Conservation (phyloP, 1,284 basidiomycete genomes). For the Tylopilus sp. region DNA sequence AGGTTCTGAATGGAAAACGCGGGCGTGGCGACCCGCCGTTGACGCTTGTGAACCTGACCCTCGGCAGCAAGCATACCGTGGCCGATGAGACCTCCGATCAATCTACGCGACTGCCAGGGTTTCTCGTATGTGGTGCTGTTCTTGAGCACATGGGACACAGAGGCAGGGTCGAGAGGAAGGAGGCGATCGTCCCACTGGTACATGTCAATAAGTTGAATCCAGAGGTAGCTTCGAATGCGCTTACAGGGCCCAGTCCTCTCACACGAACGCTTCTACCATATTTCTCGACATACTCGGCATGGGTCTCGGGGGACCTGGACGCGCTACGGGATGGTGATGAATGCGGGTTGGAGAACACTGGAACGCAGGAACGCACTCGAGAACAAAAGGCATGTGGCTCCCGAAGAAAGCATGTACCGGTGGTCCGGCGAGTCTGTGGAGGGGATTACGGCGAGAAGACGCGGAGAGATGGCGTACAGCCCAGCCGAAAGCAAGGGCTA, state of each 20-base stretch:
- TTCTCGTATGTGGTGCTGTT: conserved; percentile 69
- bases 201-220: conserved; percentile 7
- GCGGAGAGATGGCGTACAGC: conserved; percentile 35
- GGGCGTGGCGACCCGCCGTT: conserved; percentile 68
- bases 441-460: conserved; percentile 45
- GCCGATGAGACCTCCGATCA: conserved; percentile 72
- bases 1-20: conserved; percentile 75
- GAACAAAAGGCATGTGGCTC: conserved; percentile 50
- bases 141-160: conserved; percentile 65
- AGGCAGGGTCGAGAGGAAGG: conserved; percentile 69
- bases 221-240: conserved; percentile 23
- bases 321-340: conserved; percentile 41
- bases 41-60: conserved; percentile 66
- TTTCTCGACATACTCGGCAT: conserved; percentile 48
- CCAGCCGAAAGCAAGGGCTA: conserved; percentile 23
- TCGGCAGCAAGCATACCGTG: conserved; percentile 74
- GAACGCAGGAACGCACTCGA: conserved; percentile 45
- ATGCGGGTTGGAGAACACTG: neutral
- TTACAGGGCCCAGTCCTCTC: conserved; percentile 59
- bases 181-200: conserved; percentile 70
- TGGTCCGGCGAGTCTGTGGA: conserved; percentile 56
- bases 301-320: conserved; percentile 46
- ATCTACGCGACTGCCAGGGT: conserved; percentile 67
- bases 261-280: conserved; percentile 60
- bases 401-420: conserved; percentile 45